Base-by-base conservation (phyloP, 805 yeast genomes). In the Wickerhamiella occidentalis region DNA sequence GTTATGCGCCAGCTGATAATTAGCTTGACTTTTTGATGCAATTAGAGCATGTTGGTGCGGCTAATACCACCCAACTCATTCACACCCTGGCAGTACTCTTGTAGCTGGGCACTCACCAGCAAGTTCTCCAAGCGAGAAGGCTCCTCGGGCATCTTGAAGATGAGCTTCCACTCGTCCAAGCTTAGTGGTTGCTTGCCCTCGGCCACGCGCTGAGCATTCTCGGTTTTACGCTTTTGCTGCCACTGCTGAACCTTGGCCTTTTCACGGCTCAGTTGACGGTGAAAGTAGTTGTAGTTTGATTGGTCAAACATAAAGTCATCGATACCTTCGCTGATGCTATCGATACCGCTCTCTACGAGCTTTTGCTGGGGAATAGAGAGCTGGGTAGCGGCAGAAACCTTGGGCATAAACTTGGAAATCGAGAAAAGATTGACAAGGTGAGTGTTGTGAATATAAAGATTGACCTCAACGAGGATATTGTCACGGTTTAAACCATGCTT, bases 241-340 rank as follows among this genome's bases (percentile, higher is more conserved):
- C 90, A 84, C 61, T 79, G 85, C 55, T 72, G 70, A 55, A 84
- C 73, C 69, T 80, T 82, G 52, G 78, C 66, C 63, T 73, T 69
- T 62, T 84, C 94, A 62, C 86, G 75, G 44, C 79, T 75, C 52
- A 77, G 70, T 58, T 77, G 80, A 69, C 94, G 78, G 68, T 83
- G 92, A 70, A 77, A 82, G 67, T 80, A 83, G 70, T 82, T 81
- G 72, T 81, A 79, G 67, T 80, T 83, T 56, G 81, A 80, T 63
- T 82, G 84, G 62, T 81, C 87, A 63, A 80, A 80, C 68, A 80
- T 80, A 68, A 77, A 79, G 45, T 81, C 79, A 64, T 84, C 92
- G 37, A 84, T 73, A 47, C 85, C 76, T 53, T 77, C 80, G 61
- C 77, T 73, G 55, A 83, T 70, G 43, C 75, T 74, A 61, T 82